Evolutionary conservation across 169 alveolate genomes (phyloP), one percentile per base, ranked within the genome.

Genomic region (Cryptosporidium parvum): DNA sequence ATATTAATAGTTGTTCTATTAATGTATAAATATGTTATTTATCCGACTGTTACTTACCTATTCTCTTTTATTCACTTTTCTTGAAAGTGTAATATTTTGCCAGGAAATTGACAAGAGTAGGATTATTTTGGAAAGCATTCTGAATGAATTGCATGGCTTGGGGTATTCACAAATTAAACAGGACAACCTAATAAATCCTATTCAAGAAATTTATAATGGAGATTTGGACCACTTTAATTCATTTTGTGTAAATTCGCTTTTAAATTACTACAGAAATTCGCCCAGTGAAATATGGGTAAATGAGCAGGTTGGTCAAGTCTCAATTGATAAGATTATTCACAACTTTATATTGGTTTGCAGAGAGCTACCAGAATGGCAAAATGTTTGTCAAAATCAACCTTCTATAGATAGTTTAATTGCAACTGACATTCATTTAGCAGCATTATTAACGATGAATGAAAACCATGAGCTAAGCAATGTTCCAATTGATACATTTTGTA

Each of bases 351-450:
- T 80, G 33, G 45, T 80, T 29, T 80, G 89, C 53, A 80, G 75
- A 65, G 89, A 80, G 69, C 65, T 80, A 42, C 80, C 73, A 1
- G 89, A 51, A n/a, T 80, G 89, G 89, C 73, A 62, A 80, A 59
- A 59, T 45, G 37, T 80, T 21, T 80, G 89, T 23, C 71, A 73
- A 48, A 51, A 29, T 31, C 23, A 26, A 1, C 23, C 69, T 35
- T 35, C 89, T 23, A n/a, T 51, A 31, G 35, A 59, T 31, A 67
- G 59, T 59, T 67, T 80, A n/a, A 80, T 80, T 61, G 75, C 73
- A 26, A 31, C 80, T 7, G 89, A 80, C 23, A 26, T 80, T 48
- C 89, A 80, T 44, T 31, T 62, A 9, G 89, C 89, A n/a, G 44
- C 44, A 26, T n/a, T 39, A 31, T 4, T 80, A 26, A 45, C 53